Percentiles rank a stretch among this genome's conserved stretches.
Conservation (phyloP, 2,329 filamentous ascomycete genomes). For the Neonectria ditissima region DNA sequence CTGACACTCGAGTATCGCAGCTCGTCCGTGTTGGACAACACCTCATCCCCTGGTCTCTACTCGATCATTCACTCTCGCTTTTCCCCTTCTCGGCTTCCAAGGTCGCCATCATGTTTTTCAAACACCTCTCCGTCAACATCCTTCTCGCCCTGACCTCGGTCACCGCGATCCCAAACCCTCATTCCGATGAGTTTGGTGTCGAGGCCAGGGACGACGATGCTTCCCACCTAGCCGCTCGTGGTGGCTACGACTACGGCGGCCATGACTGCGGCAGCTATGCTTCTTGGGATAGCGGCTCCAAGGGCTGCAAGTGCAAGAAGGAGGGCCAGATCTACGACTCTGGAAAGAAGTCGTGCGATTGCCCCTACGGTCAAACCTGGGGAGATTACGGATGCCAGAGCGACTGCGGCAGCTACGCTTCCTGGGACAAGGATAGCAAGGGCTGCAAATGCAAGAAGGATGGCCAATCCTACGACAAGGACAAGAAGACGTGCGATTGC, state of each 20-base stretch:
- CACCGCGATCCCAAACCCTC: neutral
- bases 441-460: neutral
- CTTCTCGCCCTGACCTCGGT: neutral
- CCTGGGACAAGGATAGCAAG: neutral
- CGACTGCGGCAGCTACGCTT: neutral
- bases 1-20: neutral
- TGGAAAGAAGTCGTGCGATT: neutral
- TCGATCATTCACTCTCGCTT: neutral
- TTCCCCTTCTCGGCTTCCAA: neutral
- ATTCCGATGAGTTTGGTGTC: neutral
- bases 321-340: neutral
- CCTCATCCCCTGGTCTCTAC: neutral
- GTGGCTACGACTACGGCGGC: neutral
- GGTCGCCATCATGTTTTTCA: neutral
- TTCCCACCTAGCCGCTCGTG: neutral
- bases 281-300: neutral
- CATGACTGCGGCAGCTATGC: neutral
- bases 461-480: no score
- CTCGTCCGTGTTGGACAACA: neutral
- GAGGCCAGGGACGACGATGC: neutral
- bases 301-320: neutral
- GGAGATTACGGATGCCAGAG: no score
- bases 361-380: no score
- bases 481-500: neutral
- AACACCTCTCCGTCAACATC: neutral